Evolutionary conservation across 2,329 filamentous ascomycete genomes (phyloP), one percentile per base, ranked within the genome.

Genomic region (Fusarium nematophilum): DNA sequence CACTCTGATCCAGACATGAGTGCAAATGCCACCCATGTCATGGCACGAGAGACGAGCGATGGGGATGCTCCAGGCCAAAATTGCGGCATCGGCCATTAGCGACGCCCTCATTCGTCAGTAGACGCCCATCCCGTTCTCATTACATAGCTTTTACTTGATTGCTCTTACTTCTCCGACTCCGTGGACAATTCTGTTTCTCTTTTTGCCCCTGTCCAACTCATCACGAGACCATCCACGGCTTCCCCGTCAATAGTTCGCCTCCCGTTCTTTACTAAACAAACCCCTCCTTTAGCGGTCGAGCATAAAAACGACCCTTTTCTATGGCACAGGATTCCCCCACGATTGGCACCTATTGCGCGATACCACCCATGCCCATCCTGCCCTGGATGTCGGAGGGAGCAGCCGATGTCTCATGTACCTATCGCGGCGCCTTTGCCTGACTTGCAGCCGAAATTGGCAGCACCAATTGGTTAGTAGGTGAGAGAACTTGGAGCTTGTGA

Each of bases 131-230:
- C 60, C 49, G 46, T 68, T 69, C 57, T 47, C 40, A 69, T 69
- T 69, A 69, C 67, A 65, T 70, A 69, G 67, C 52, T 65, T 53
- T 69, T 69, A 69, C 67, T 59, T 67, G 63, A 70, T 69, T 70
- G 33, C 67, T 70, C 33, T 66, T 65, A 69, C 55, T 56, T 44
- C 51, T 53, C 29, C 23, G 21, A 18, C 26, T 39, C 27, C 43
- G 45, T 46, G 48, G 51, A 57, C 53, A 46, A 26, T 42, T 57
- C 40, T 49, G 47, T 48, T 62, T 62, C 55, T 45, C 39, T 42
- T 55, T 54, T 57, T n/a, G 45, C 44, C 54, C 62, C 57, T 57
- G 56, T 46, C 51, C 33, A 52, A 49, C 44, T 27, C 56, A 68
- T 68, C 66, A 69, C 66, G 57, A 68, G 66, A 66, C 56, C 66